phyloP scores from a whole-genome alignment of 768 basidiomycete genomes.

The Suillus discolor region DNA sequence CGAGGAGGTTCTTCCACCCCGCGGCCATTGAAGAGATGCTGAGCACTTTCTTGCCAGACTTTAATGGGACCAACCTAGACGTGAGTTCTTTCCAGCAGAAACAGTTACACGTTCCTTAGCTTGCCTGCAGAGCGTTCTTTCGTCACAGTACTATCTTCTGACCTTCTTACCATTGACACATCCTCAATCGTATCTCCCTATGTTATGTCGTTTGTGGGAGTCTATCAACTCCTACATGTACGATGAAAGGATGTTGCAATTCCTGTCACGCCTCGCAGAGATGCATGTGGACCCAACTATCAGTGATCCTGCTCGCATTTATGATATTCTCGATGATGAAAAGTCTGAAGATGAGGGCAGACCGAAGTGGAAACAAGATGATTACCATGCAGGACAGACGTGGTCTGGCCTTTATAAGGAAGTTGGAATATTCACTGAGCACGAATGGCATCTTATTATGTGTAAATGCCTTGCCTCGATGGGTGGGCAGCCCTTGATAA shows the following conservation, averaged over 20 bases:
- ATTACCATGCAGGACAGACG: constrained; percentile 38
- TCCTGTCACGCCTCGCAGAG: constrained; percentile 76
- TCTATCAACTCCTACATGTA: constrained; percentile 87
- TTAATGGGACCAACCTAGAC: constrained; percentile 76
- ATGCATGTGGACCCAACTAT: constrained; percentile 71
- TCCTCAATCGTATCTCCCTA: constrained; percentile 81
- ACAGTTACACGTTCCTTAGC: constrained; percentile 39
- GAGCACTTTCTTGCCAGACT: constrained; percentile 74
- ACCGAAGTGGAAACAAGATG: constrained; percentile 53
- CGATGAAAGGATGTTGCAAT: constrained; percentile 88
- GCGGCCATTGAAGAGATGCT: constrained; percentile 88
- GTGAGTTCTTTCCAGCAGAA: constrained; percentile 43
- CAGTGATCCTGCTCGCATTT: constrained; percentile 72
- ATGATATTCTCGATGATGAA: constrained; percentile 65
- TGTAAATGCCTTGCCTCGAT: constrained; percentile 84
- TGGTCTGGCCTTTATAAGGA: constrained; percentile 58
- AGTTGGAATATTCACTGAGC: constrained; percentile 81
- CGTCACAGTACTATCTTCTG: constrained; percentile 83
- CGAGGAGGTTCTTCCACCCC: constrained; percentile 87
- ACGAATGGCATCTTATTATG: constrained; percentile 87
- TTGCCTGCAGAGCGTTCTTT: constrained; percentile 76
- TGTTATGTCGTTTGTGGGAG: constrained; percentile 87
- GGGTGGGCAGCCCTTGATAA: constrained; percentile 48
- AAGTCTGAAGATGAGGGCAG: constrained; percentile 62
- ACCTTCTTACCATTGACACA: constrained; percentile 86